Conservation (phyloP, 371 early-diverging fungal genomes). For the Mortierella sp. region DNA sequence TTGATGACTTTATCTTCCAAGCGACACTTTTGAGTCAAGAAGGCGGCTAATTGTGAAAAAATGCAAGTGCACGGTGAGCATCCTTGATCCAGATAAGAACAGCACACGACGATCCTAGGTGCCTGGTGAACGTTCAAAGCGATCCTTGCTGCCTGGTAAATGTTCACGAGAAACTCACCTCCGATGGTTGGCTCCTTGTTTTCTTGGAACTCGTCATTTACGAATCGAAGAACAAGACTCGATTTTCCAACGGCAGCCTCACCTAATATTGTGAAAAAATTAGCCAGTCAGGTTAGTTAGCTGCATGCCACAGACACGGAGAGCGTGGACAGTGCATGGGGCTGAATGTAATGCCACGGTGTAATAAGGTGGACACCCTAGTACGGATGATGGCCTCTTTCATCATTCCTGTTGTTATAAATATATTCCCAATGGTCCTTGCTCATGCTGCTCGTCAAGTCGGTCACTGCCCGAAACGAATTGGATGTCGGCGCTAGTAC, state of each 20-base stretch:
- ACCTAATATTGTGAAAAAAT: conserved; percentile 58
- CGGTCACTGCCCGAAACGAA: neutral
- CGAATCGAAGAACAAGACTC: conserved; percentile 86
- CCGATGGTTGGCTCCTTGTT: conserved; percentile 98
- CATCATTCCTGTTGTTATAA: conserved; percentile 1
- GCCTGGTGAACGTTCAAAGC: no score
- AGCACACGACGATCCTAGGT: no score
- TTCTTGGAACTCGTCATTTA: conserved; percentile 93
- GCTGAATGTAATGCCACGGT: no score
- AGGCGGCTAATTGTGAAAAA: conserved; percentile 68
- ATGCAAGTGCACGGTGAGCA: no score
- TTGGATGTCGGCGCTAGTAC: no score
- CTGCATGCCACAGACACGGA: neutral
- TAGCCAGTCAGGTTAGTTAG: conserved; percentile 4
- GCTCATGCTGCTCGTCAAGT: neutral
- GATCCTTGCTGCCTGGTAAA: no score
- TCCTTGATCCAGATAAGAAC: no score
- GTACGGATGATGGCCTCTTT: no score
- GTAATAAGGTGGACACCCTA: no score
- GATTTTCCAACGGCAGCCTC: conserved; percentile 92
- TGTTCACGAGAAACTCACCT: conserved; percentile 59
- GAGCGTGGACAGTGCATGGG: no score
- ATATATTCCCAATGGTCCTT: conserved; percentile 24
- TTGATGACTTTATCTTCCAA: conserved; percentile 78
- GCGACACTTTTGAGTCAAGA: conserved; percentile 78